Percentiles rank a stretch among this genome's conserved stretches.
These are phyloP conservation scores for Zopfochytrium polystomum DNA, from an alignment of 371 early-diverging fungal genomes.

Conservation along the genomic window DNA sequence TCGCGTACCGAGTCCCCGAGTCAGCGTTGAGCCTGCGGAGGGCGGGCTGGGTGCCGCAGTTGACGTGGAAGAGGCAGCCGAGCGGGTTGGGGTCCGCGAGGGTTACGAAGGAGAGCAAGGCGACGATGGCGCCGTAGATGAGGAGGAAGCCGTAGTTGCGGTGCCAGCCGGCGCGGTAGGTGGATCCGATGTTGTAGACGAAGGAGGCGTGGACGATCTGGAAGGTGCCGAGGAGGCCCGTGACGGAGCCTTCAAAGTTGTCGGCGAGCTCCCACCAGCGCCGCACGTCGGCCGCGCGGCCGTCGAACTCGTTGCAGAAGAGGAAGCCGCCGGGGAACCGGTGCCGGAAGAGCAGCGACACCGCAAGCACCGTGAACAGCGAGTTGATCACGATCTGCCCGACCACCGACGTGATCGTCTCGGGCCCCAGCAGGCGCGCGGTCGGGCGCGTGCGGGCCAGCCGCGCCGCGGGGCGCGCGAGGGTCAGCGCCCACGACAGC, in stretches of 20 bases:
- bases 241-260: slow-evolving; percentile 63
- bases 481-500: slow-evolving; percentile 65
- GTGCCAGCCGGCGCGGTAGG: slow-evolving; percentile 60
- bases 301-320: slow-evolving; percentile 71
- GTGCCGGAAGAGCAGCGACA: slow-evolving; percentile 63
- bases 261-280: slow-evolving; percentile 80
- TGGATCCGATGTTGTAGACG: slow-evolving; percentile 65
- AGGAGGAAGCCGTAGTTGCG: slow-evolving; percentile 59
- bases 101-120: slow-evolving; percentile 51
- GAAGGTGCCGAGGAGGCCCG: slow-evolving; percentile 55
- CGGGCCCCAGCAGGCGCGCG: slow-evolving; percentile 60
- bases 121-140: slow-evolving; percentile 54
- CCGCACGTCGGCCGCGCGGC: slow-evolving; percentile 56
- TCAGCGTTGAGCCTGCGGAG: slow-evolving; percentile 37
- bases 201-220: slow-evolving; percentile 58
- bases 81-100: slow-evolving; percentile 68
- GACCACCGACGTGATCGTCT: slow-evolving; percentile 62
- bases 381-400: slow-evolving; percentile 68
- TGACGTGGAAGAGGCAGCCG: slow-evolving; percentile 68
- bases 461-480: slow-evolving; percentile 55
- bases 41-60: slow-evolving; percentile 62
- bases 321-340: slow-evolving; percentile 49
- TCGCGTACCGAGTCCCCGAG: slow-evolving; percentile 48
- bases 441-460: slow-evolving; percentile 67
- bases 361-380: slow-evolving; percentile 52